phyloP scores from a whole-genome alignment of 176 grass and related monocot species.

The Musa itinerans region DNA sequence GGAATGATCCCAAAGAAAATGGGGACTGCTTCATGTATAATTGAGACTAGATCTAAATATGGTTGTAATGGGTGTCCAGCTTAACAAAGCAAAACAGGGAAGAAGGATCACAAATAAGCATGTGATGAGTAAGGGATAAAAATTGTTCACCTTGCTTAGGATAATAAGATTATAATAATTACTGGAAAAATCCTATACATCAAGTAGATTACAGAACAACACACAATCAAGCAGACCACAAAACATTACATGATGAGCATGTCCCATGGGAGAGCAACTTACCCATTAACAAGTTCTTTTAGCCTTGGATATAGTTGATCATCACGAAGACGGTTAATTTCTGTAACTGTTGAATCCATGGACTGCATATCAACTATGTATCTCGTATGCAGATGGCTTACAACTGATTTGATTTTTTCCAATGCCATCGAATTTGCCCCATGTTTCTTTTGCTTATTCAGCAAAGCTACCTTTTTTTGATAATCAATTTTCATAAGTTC shows the following conservation, averaged over 20 bases:
- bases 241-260: neutral
- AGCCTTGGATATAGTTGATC: constrained; percentile 72
- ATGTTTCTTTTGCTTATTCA: constrained; percentile 69
- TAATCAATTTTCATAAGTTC: constrained; percentile 81
- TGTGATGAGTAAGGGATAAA: neutral
- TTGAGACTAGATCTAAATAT: too few species aligned
- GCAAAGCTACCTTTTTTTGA: constrained; percentile 50
- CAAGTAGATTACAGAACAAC: neutral
- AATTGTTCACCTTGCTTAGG: neutral
- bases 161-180: neutral
- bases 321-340: constrained; percentile 83
- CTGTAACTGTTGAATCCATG: constrained; percentile 71
- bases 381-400: constrained; percentile 75
- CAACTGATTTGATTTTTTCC: constrained; percentile 59
- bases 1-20: too few species aligned
- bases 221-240: neutral
- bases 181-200: neutral
- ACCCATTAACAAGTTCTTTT: constrained; percentile 69
- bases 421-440: constrained; percentile 45
- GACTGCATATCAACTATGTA: constrained; percentile 71
- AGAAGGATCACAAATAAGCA: neutral
- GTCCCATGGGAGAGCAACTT: constrained; percentile 14
- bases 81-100: neutral
- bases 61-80: neutral
- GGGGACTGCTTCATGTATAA: too few species aligned